Conservation (phyloP, 805 yeast genomes). For the Candida maltosa region DNA sequence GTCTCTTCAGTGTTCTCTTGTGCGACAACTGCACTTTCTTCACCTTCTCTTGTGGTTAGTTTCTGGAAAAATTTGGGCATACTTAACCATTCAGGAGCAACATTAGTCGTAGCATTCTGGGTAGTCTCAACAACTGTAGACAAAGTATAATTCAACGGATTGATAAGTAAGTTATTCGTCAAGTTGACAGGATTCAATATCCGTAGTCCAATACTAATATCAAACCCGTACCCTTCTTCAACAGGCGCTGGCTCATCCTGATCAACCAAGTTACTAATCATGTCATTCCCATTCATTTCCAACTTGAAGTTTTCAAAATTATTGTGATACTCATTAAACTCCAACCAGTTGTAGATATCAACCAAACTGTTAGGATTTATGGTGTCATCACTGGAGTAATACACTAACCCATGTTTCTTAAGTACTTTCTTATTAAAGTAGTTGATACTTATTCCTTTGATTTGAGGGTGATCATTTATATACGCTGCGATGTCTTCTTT, state of each 20-base stretch:
- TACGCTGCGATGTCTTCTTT: too few relatives aligned
- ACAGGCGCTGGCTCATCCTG: too few relatives aligned
- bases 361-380: conserved; percentile 13
- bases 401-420: conserved; percentile 32
- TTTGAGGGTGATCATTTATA: too few relatives aligned
- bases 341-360: conserved; percentile 29
- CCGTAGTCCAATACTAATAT: conserved; percentile 18
- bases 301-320: too few relatives aligned
- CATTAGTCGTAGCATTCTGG: conserved; percentile 16
- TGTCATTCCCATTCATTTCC: conserved; percentile 12
- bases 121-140: conserved; percentile 30
- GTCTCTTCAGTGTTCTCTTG: conserved; percentile 3
- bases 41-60: conserved; percentile 6
- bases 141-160: conserved; percentile 35
- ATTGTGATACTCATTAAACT: conserved; percentile 26
- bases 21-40: neutral
- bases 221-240: too few relatives aligned
- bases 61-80: conserved; percentile 15
- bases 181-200: conserved; percentile 31
- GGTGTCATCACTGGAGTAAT: conserved; percentile 7
- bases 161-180: conserved; percentile 33
- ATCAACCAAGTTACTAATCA: conserved; percentile 7
- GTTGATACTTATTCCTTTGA: conserved; percentile 28
- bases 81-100: conserved; percentile 15
- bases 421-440: conserved; percentile 21